phyloP scores from a whole-genome alignment of 2,329 filamentous ascomycete genomes.

The Cercospora zeae-maydis region DNA sequence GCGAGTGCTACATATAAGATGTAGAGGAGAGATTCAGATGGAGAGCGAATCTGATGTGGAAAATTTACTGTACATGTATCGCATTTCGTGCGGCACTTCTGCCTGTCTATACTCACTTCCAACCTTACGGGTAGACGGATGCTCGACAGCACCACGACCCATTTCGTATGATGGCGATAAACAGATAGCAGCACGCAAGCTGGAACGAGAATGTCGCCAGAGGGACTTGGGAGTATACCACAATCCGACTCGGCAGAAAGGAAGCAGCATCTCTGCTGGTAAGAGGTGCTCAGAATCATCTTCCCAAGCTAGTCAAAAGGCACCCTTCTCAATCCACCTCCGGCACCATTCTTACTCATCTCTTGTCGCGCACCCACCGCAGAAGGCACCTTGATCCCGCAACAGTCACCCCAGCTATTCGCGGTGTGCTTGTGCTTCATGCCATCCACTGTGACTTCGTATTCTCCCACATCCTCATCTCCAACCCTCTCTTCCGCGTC shows the following conservation, averaged over 20 bases:
- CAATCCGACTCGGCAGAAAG: background rate
- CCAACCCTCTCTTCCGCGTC: slow-evolving; percentile 54
- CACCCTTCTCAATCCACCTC: slow-evolving; percentile 65
- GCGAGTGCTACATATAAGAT: too few species aligned
- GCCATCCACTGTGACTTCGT: slow-evolving; percentile 62
- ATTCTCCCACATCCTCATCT: slow-evolving; percentile 51
- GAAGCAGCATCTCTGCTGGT: background rate
- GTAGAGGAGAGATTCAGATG: too few species aligned
- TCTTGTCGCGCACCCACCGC: slow-evolving; percentile 88
- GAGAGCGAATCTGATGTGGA: too few species aligned
- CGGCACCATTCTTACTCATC: slow-evolving; percentile 69
- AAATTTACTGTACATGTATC: too few species aligned
- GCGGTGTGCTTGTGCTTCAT: slow-evolving; percentile 59
- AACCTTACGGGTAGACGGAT: too few species aligned
- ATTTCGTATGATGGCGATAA: too few species aligned
- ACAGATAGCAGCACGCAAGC: too few species aligned
- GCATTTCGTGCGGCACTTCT: too few species aligned
- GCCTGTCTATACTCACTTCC: too few species aligned
- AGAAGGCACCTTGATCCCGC: slow-evolving; percentile 94
- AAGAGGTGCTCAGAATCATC: background rate
- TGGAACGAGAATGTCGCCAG: too few species aligned
- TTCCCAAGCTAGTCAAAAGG: slow-evolving; percentile 66
- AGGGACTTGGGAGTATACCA: too few species aligned
- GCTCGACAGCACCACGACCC: too few species aligned
- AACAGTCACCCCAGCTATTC: slow-evolving; percentile 85